These are phyloP conservation scores for Tolypocladium guangdongense DNA, from an alignment of 2,329 filamentous ascomycete species.

Conservation along the genomic window DNA sequence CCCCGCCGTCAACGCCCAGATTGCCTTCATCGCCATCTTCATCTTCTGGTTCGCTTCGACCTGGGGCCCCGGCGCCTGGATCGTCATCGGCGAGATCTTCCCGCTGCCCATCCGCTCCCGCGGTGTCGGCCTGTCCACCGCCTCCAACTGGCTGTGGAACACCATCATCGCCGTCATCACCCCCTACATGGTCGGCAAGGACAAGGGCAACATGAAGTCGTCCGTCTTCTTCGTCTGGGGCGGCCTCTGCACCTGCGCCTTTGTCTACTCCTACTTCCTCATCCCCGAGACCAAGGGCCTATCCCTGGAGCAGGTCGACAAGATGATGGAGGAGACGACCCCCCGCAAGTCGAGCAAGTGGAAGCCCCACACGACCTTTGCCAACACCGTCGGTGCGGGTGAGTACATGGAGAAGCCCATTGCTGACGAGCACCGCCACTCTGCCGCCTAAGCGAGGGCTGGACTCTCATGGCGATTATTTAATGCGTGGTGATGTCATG, in stretches of 20 bases:
- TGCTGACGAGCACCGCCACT: constrained; percentile 16
- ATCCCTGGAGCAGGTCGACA: constrained; percentile 69
- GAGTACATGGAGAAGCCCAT: constrained; percentile 20
- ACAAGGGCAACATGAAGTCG: constrained; percentile 54
- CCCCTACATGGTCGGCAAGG: constrained; percentile 55
- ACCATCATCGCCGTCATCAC: constrained; percentile 61
- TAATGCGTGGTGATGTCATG: background rate
- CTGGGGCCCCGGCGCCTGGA: constrained; percentile 76
- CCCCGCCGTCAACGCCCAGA: constrained; percentile 55
- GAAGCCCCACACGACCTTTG: constrained; percentile 62
- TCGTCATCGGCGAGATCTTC: constrained; percentile 83
- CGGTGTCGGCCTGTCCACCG: constrained; percentile 76
- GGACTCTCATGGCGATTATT: background rate
- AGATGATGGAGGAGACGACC: constrained; percentile 80
- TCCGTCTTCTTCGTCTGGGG: constrained; percentile 72
- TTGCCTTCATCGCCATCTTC: constrained; percentile 84
- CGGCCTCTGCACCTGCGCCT: constrained; percentile 47
- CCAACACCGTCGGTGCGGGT: constrained; percentile 27
- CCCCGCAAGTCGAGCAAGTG: constrained; percentile 68
- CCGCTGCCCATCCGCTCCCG: constrained; percentile 80
- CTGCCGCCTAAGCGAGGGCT: constrained; percentile 16
- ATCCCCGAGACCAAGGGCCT: constrained; percentile 67
- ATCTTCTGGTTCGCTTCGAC: constrained; percentile 88
- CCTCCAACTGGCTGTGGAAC: constrained; percentile 90
- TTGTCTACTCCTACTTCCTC: constrained; percentile 62